Evolutionary conservation across 2,329 filamentous ascomycete genomes (phyloP), one percentile per base, ranked within the genome.

Genomic region (Ceratocystis albifundus): DNA sequence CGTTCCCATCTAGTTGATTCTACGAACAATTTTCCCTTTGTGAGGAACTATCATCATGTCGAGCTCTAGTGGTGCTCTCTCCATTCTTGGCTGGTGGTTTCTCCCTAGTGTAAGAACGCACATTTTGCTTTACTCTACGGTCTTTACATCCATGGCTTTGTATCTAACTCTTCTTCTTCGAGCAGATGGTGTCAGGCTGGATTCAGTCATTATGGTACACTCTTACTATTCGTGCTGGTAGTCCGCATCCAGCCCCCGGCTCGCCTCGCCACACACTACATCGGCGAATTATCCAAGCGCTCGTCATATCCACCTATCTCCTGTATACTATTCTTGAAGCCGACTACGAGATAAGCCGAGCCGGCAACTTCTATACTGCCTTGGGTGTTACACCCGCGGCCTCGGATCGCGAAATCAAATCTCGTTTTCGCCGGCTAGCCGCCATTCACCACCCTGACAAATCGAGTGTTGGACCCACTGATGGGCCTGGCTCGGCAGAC

Each of bases 291-390:
- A 93, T 96, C 74, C 86, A 94, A 74, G 87, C 93, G 73, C 79
- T 87, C 71, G 89, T 97, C 72, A 87, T 97, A 63, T 80, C 87
- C 62, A 77, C 84, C 68, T 99, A 97, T 77, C 88, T 97, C 46
- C 77, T 88, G 70, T 96, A 96, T 80, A 96, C 91, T 61, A 85
- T 97, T 72, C 94, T 92, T 78, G 93, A 97, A 77, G 88, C 90
- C 72, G 89, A 96, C 80, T 85, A 89, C 78, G 85, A 90, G 69
- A 81, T 96, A 32, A 87, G 84, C 69, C 78, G 81, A 57, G 78
- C 80, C 0, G 85, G 88, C 20, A 86, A 90, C 75, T 96, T 88
- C 78, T 97, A 96, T 77, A 79, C 83, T 61, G 82, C 88, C 69
- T 83, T 99, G 0, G 85, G 85, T 45, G 82, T 96, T 0, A 79